Evolutionary conservation across 225 moss, liverwort and hornwort species (phyloP).

Genomic region (Marchantia paleacea): DNA sequence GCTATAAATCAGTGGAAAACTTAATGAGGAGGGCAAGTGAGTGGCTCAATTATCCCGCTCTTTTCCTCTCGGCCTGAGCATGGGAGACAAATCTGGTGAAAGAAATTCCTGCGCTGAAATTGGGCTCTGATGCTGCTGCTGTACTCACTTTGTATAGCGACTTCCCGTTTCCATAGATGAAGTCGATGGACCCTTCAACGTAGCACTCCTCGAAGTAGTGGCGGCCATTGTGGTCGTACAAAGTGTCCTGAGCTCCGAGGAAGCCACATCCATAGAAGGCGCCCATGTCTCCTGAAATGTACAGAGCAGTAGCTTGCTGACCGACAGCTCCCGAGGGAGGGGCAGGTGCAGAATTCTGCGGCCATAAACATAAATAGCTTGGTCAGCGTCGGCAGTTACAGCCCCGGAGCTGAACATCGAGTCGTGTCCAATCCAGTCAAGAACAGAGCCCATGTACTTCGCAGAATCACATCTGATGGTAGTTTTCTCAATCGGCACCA

Average conservation of each 20-base stretch:
- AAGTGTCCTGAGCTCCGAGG: conserved; percentile 66
- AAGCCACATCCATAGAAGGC: conserved; percentile 64
- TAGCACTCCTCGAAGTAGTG: conserved; percentile 65
- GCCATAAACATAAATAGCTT: background rate
- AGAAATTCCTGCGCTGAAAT: background rate
- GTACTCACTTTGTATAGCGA: conserved; percentile 53
- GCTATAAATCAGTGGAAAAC: too few relatives aligned
- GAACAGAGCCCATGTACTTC: too few relatives aligned
- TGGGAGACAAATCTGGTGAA: background rate
- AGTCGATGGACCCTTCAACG: conserved; percentile 75
- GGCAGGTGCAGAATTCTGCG: conserved; percentile 68
- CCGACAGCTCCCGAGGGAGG: conserved; percentile 59
- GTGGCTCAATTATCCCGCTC: too few relatives aligned
- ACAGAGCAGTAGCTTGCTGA: conserved; percentile 62
- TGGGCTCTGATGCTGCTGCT: background rate
- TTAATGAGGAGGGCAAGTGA: too few relatives aligned
- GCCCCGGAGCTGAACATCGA: background rate
- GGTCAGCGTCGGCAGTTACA: background rate
- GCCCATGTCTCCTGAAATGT: conserved; percentile 55
- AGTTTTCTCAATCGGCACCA: too few relatives aligned
- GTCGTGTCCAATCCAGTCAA: background rate
- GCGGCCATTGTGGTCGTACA: conserved; percentile 69
- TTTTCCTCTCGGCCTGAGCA: too few relatives aligned
- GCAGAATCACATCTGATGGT: too few relatives aligned
- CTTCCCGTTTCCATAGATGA: conserved; percentile 63